These are phyloP conservation scores for Prunus mongolica DNA, from an alignment of 306 rosid species.

Conservation along the genomic window DNA sequence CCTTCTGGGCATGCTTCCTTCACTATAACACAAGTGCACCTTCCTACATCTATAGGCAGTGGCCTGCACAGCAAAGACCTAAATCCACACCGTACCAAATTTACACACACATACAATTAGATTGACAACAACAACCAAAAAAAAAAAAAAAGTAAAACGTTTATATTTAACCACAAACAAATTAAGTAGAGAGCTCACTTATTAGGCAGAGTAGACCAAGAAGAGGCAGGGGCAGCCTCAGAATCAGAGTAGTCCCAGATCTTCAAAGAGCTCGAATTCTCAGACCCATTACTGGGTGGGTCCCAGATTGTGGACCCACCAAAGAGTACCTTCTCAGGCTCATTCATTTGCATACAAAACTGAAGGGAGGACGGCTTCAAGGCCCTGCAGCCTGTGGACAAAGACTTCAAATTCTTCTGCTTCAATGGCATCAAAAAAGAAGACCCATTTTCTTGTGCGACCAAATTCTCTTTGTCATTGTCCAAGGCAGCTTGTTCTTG, in stretches of 20 bases:
- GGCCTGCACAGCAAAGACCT: constrained; percentile 80
- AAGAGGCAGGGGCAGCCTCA: constrained; percentile 92
- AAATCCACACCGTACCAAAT: constrained; percentile 1
- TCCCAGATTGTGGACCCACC: constrained; percentile 42
- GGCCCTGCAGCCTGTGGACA: constrained; percentile 49
- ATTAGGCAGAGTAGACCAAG: constrained; percentile 91
- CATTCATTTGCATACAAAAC: constrained; percentile 72
- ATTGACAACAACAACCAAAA: too few species aligned
- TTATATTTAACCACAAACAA: not conserved
- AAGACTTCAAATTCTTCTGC: constrained; percentile 43
- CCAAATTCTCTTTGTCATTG: constrained; percentile 49
- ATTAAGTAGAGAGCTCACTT: constrained; percentile 31
- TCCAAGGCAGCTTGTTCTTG: not conserved
- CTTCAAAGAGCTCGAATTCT: constrained; percentile 50
- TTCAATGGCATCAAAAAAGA: constrained; percentile 26
- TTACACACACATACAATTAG: not conserved
- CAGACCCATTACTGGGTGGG: constrained; percentile 29
- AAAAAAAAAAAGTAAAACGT: not conserved
- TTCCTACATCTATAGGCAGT: constrained; percentile 82
- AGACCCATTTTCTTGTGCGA: constrained; percentile 29
- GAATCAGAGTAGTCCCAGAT: constrained; percentile 91
- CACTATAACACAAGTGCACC: constrained; percentile 74
- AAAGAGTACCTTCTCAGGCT: constrained; percentile 43
- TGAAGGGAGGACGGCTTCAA: constrained; percentile 68
- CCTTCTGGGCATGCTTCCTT: constrained; percentile 61